phyloP scores from a whole-genome alignment of 352 stramenopile species.

The Achlya hypogyna region DNA sequence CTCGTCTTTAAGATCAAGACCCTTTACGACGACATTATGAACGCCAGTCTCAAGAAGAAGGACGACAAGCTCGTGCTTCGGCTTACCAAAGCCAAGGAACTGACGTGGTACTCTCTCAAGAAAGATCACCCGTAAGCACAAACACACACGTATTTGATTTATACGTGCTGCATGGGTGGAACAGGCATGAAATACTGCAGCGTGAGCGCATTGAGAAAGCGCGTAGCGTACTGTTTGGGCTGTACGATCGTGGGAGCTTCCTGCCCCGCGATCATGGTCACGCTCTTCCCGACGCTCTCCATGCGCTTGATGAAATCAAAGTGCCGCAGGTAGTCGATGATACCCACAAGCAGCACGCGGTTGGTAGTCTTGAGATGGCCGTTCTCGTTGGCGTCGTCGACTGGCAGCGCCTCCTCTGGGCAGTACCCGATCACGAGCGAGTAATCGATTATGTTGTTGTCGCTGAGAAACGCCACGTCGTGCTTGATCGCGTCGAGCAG shows the following conservation, averaged over 20 bases:
- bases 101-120: constrained; percentile 76
- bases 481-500: constrained; percentile 89
- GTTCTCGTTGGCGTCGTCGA: constrained; percentile 25
- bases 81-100: constrained; percentile 68
- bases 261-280: constrained; percentile 97
- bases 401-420: constrained; percentile 42
- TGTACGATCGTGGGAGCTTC: constrained; percentile 98
- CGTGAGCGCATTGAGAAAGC: constrained; percentile 92
- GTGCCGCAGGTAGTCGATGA: constrained; percentile 98
- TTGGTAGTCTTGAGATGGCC: constrained; percentile 35
- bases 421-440: constrained; percentile 94
- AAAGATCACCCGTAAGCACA: constrained; percentile 28
- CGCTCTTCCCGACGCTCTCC: constrained; percentile 96
- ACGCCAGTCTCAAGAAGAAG: constrained; percentile 63
- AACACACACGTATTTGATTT: constrained; percentile 23
- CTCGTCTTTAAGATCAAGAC: constrained; percentile 51
- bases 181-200: constrained; percentile 95
- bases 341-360: constrained; percentile 89
- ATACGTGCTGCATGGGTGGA: constrained; percentile 26
- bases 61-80: constrained; percentile 69
- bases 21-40: constrained; percentile 74
- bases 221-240: constrained; percentile 91
- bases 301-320: constrained; percentile 99
- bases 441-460: constrained; percentile 99
- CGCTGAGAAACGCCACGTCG: constrained; percentile 95